A percentile compares a stretch with the other conserved stretches of the same genome.
phyloP scores from a whole-genome alignment of 2,329 filamentous ascomycete genomes.

The Sporothrix inflata region DNA sequence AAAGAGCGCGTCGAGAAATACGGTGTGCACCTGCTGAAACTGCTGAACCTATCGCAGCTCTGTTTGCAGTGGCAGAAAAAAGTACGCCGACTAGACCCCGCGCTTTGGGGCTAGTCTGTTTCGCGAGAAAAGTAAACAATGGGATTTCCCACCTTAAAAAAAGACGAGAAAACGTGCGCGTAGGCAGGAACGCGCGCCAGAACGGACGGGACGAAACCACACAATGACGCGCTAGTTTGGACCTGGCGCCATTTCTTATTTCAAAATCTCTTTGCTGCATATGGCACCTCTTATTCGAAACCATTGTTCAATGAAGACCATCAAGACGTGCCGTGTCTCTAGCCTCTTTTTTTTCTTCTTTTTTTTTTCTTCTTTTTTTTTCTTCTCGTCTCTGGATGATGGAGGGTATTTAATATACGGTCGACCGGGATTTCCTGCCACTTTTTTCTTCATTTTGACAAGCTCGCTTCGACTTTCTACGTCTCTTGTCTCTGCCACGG shows the following conservation, averaged over 20 bases:
- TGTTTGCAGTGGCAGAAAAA: conserved; percentile 10
- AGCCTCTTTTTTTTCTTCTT: background rate
- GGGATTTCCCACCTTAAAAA: background rate
- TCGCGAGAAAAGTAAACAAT: conserved; percentile 32
- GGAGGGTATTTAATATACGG: background rate
- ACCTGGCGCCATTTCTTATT: background rate
- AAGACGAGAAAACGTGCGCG: conserved; percentile 13
- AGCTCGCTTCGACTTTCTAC: background rate
- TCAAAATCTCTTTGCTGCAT: background rate
- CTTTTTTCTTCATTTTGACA: background rate
- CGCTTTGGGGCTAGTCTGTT: conserved; percentile 12
- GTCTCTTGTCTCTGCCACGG: background rate
- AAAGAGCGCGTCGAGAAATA: conserved; percentile 28
- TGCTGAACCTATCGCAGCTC: conserved; percentile 13
- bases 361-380: no score
- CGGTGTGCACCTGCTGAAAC: background rate
- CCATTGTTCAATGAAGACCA: background rate
- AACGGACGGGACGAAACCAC: conserved; percentile 4
- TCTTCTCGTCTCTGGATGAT: background rate
- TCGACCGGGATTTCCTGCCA: background rate
- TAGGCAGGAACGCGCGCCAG: background rate
- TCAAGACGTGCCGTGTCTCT: conserved; percentile 2
- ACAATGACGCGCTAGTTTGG: conserved; percentile 9
- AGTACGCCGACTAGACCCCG: conserved; percentile 1
- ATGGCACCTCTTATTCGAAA: background rate